Base-by-base conservation (phyloP, 2,329 filamentous ascomycete species). In the Truncatella angustata region DNA sequence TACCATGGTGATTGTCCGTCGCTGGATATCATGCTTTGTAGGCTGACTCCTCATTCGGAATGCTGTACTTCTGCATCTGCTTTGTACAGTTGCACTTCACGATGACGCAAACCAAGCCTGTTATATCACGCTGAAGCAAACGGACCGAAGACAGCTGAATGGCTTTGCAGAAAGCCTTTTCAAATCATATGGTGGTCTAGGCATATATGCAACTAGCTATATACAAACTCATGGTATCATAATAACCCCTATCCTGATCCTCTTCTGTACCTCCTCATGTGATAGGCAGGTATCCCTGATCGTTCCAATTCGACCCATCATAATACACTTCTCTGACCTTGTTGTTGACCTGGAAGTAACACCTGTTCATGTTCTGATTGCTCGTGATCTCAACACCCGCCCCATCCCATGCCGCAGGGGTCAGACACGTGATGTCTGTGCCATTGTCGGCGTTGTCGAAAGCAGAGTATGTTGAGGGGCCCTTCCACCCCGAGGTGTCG, bases 321-420 rank as follows among this genome's bases (percentile, higher is more conserved):
- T 56, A 61, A 52, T 49, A 57, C 20, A 61, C 59, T 23, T 60
- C 56, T n/a, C 58, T 54, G 16, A 60, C 54, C 5, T 46, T 28
- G 12, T 52, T 56, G 2, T 37, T 37, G 6, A 51, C 52, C 28
- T 57, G 53, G 44, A 58, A 61, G 26, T 54, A 61, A 37, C 59
- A 61, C 21, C 59, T 51, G 23, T 56, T 58, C 58, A 60, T 58
- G 20, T 61, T 51, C 24, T 59, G 51, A n/a, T 56, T 48, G 36
- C 49, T 50, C 5, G 54, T 53, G 43, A 61, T 26, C 7, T 32
- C 53, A 16, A 53, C 39, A 26, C 39, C 48, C 4, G 26, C 26
- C 14, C 21, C 11, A 6, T 50, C 51, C 30, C 56, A 54, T 1
- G 57, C 52, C 4, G 52, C 58, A 4, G 56, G 45, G 2, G 54